A percentile compares a stretch with the other conserved stretches of the same genome.
Evolutionary conservation across 2,329 filamentous ascomycete species (phyloP).

Genomic region (Epichloe sp.): DNA sequence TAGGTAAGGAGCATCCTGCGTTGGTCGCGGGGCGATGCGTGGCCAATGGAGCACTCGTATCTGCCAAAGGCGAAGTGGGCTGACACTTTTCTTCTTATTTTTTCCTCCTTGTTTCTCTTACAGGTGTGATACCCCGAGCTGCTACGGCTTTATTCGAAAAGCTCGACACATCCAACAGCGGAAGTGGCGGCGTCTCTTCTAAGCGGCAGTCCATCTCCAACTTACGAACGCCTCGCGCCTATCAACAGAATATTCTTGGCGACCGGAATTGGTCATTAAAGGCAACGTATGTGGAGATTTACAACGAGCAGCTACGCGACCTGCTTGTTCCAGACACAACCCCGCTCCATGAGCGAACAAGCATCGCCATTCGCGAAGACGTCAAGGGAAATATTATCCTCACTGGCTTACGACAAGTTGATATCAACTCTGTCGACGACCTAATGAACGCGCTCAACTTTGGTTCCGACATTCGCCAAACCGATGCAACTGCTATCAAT

Average conservation of each 20-base stretch:
- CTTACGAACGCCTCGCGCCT: constrained; percentile 66
- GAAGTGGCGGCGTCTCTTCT: constrained; percentile 36
- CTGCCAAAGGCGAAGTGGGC: background rate
- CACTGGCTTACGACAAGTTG: constrained; percentile 76
- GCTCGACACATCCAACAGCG: constrained; percentile 50
- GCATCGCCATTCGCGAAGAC: constrained; percentile 89
- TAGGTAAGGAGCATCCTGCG: constrained; percentile 44
- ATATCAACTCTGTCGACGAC: constrained; percentile 85
- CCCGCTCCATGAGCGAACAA: constrained; percentile 54
- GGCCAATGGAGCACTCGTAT: background rate
- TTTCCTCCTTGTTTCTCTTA: background rate
- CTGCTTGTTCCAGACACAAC: constrained; percentile 67
- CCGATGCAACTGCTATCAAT: constrained; percentile 93
- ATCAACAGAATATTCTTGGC: constrained; percentile 36
- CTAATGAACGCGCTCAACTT: constrained; percentile 80
- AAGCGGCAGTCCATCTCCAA: constrained; percentile 38
- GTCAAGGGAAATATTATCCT: constrained; percentile 87
- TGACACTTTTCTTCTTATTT: background rate
- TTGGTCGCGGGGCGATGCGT: background rate
- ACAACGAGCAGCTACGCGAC: constrained; percentile 92
- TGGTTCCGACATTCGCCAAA: constrained; percentile 88
- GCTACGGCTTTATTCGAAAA: constrained; percentile 79
- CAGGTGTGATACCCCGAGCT: constrained; percentile 90
- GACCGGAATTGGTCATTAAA: constrained; percentile 84
- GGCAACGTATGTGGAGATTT: constrained; percentile 93